A percentile compares a stretch with the other conserved stretches of the same genome.
Conservation (phyloP, 2,329 filamentous ascomycete species). For the Ceratocystis colombiana region DNA sequence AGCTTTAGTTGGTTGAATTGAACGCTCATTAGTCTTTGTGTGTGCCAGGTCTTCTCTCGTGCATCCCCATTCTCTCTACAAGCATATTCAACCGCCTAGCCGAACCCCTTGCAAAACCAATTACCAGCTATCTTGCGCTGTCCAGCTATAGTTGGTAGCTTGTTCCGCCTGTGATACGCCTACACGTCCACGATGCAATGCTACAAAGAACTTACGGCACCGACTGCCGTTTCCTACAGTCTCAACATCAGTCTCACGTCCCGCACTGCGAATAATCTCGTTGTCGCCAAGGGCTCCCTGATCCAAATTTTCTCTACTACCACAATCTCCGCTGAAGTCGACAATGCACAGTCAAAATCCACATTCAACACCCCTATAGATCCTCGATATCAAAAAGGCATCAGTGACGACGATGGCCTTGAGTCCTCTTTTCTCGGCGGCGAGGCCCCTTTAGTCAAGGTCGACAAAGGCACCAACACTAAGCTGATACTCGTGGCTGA, state of each 20-base stretch:
- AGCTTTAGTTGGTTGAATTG: slow-evolving; percentile 24
- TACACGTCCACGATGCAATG: slow-evolving; percentile 62
- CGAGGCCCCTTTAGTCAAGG: slow-evolving; percentile 50
- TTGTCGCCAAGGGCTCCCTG: slow-evolving; percentile 84
- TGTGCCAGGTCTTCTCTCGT: slow-evolving; percentile 19
- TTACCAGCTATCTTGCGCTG: too few relatives aligned
- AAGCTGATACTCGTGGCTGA: slow-evolving; percentile 81
- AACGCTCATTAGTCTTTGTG: slow-evolving; percentile 23
- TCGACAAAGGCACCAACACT: slow-evolving; percentile 55
- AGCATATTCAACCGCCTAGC: too few relatives aligned
- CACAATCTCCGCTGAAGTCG: slow-evolving; percentile 54
- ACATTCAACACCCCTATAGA: slow-evolving; percentile 27
- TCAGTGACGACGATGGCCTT: slow-evolving; percentile 52
- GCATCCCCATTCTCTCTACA: background rate
- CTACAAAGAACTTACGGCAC: slow-evolving; percentile 90
- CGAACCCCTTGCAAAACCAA: too few relatives aligned
- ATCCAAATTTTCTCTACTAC: slow-evolving; percentile 81
- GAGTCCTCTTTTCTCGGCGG: slow-evolving; percentile 56
- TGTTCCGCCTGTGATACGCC: background rate
- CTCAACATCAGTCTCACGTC: slow-evolving; percentile 68
- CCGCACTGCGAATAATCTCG: slow-evolving; percentile 66
- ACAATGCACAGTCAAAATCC: slow-evolving; percentile 36
- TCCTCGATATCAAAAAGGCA: slow-evolving; percentile 42
- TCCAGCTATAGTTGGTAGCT: too few relatives aligned
- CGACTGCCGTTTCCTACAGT: slow-evolving; percentile 86